These are phyloP conservation scores for Euphrasia confusa DNA, from an alignment of 257 asterid species.

Conservation along the genomic window DNA sequence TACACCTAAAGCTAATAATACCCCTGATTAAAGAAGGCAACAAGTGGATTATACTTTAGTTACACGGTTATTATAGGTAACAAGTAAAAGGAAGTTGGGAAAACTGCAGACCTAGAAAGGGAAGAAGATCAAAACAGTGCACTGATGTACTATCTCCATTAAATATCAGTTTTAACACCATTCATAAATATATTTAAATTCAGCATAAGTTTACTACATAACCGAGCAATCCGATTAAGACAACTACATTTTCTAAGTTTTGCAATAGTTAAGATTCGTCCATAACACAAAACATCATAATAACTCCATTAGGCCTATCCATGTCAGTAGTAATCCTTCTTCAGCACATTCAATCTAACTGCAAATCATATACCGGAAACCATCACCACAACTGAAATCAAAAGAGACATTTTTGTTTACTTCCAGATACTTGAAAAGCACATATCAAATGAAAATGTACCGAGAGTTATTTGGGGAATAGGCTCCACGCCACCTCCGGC, in stretches of 20 bases:
- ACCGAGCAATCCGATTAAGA: neutral
- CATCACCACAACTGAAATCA: neutral
- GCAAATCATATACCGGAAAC: neutral
- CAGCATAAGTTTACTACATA: neutral
- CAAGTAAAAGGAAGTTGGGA: neutral
- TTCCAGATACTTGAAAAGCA: neutral
- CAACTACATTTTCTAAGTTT: neutral
- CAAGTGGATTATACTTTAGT: neutral
- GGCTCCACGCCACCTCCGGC: conserved; percentile 62
- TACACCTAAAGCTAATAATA: neutral
- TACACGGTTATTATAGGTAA: neutral
- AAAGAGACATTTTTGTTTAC: neutral
- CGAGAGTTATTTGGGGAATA: conserved; percentile 65
- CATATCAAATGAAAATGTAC: conserved; percentile 28
- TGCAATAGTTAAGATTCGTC: neutral
- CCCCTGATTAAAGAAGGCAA: neutral
- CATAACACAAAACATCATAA: conserved; percentile 7
- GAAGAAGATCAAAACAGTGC: neutral
- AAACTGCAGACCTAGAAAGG: neutral
- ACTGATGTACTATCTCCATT: neutral
- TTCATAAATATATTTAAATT: neutral
- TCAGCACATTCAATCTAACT: neutral
- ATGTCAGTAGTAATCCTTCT: conserved; percentile 10
- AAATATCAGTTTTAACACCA: too few species aligned
- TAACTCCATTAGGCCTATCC: conserved; percentile 6